Percentiles rank a stretch among this genome's conserved stretches.
Evolutionary conservation across 345 rosid species (phyloP).

Genomic region (Corymbia maculata): DNA sequence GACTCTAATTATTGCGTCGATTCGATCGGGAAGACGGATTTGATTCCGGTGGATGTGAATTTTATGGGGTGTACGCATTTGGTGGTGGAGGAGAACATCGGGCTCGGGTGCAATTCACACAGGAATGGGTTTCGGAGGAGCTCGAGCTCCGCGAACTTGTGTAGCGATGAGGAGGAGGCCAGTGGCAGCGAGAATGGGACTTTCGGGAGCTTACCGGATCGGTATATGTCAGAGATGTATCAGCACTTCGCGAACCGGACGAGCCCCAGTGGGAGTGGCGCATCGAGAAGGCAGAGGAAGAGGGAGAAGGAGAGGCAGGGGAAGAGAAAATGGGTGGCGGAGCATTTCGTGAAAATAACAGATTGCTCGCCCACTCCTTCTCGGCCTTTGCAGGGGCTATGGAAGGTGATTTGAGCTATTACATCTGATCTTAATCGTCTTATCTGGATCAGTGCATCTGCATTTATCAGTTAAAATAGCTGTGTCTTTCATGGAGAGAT

Average conservation of each 20-base stretch:
- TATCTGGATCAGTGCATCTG: background rate
- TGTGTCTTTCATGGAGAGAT: background rate
- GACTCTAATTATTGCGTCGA: slow-evolving; percentile 8
- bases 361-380: slow-evolving; percentile 54
- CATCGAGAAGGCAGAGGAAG: slow-evolving; percentile 64
- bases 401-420: slow-evolving; percentile 51
- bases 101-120: background rate
- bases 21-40: slow-evolving; percentile 17
- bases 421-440: background rate
- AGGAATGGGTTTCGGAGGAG: slow-evolving; percentile 15
- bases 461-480: background rate
- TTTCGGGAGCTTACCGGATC: slow-evolving; percentile 46
- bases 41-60: slow-evolving; percentile 58
- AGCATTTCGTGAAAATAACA: slow-evolving; percentile 68
- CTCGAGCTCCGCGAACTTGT: slow-evolving; percentile 24
- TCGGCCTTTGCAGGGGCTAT: slow-evolving; percentile 80
- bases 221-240: slow-evolving; percentile 53
- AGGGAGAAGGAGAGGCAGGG: slow-evolving; percentile 71
- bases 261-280: slow-evolving; percentile 51
- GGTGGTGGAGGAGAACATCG: slow-evolving; percentile 54
- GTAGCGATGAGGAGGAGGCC: slow-evolving; percentile 34
- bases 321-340: slow-evolving; percentile 66
- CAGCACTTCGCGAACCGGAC: slow-evolving; percentile 66
- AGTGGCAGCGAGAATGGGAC: slow-evolving; percentile 7
- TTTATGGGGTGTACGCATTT: slow-evolving; percentile 60